phyloP scores from a whole-genome alignment of 2,329 filamentous ascomycete genomes.

The Paraconiothyrium brasiliense region DNA sequence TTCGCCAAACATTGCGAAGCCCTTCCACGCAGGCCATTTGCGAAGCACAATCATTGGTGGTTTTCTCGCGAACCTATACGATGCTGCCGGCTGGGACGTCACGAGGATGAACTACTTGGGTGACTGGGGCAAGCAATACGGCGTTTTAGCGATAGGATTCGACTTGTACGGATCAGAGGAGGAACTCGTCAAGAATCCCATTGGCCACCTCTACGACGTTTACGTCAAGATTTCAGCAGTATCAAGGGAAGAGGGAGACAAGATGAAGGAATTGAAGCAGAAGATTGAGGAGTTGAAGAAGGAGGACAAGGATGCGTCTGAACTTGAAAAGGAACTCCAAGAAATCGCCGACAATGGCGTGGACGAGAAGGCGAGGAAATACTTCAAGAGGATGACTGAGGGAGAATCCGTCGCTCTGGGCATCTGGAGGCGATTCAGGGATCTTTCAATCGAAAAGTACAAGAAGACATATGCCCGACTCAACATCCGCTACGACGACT shows the following conservation, averaged over 20 bases:
- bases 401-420: constrained; percentile 67
- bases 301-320: constrained; percentile 54
- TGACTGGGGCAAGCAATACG: constrained; percentile 81
- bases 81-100: constrained; percentile 75
- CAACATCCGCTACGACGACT: constrained; percentile 72
- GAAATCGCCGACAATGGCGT: constrained; percentile 38
- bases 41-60: constrained; percentile 80
- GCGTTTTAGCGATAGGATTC: constrained; percentile 76
- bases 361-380: constrained; percentile 77
- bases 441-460: constrained; percentile 71
- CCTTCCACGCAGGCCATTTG: constrained; percentile 78
- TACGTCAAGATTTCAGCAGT: constrained; percentile 79
- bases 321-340: constrained; percentile 53
- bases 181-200: constrained; percentile 75
- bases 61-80: constrained; percentile 75
- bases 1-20: constrained; percentile 87
- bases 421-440: constrained; percentile 71
- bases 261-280: constrained; percentile 66
- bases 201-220: constrained; percentile 83
- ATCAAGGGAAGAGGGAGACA: constrained; percentile 71
- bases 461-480: constrained; percentile 70
- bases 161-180: constrained; percentile 79
- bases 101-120: constrained; percentile 78
- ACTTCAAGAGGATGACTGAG: constrained; percentile 75
- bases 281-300: constrained; percentile 47